phyloP scores from a whole-genome alignment of 208 protist species.

The Phytomonas sp. region DNA sequence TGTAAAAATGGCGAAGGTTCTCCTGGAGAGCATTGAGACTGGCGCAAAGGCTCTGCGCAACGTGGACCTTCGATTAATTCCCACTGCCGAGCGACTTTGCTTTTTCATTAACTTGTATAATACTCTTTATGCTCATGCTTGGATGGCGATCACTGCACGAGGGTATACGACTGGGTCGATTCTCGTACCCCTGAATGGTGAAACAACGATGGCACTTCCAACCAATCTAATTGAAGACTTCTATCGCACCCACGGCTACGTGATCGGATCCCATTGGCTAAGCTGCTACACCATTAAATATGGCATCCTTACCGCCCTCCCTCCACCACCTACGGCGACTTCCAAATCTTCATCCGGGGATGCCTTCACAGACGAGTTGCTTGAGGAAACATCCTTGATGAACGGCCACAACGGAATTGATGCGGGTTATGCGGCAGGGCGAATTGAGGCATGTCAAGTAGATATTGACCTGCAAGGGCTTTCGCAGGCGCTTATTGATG shows the following conservation, averaged over 20 bases:
- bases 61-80: background rate
- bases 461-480: background rate
- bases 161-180: background rate
- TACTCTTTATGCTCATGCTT: conserved; percentile 60
- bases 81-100: background rate
- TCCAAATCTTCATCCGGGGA: conserved; percentile 5
- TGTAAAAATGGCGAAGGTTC: background rate
- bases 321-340: conserved; percentile 15
- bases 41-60: conserved; percentile 7
- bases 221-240: conserved; percentile 19
- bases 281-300: conserved; percentile 63
- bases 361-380: background rate
- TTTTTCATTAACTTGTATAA: conserved; percentile 64
- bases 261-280: conserved; percentile 31
- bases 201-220: conserved; percentile 12
- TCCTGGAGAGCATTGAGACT: conserved; percentile 6
- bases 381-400: background rate
- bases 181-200: background rate
- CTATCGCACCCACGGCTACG: conserved; percentile 41
- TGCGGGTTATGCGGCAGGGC: background rate
- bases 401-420: background rate
- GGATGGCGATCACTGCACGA: conserved; percentile 21
- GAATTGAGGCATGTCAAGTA: background rate
- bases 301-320: conserved; percentile 52
- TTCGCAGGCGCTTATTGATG: background rate